Evolutionary conservation across 2,329 filamentous ascomycete species (phyloP), one percentile per base, ranked within the genome.

Genomic region (Trichoderma arundinaceum): DNA sequence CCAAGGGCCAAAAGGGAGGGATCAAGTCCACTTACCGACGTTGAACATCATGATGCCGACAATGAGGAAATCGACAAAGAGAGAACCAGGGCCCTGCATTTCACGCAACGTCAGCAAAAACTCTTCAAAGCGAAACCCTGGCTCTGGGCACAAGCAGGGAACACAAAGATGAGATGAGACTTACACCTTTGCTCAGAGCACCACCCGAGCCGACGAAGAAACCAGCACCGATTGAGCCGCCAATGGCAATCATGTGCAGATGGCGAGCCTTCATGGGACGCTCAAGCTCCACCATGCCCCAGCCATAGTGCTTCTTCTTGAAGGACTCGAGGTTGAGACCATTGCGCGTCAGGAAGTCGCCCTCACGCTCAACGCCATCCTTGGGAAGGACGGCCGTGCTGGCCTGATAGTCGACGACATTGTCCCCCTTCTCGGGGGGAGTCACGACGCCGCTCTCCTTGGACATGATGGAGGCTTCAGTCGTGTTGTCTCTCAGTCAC

Each of bases 191-290:
- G 70, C 67, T 69, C n/a, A 86, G 77, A 59, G 83, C 83, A 69
- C 75, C 72, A 72, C 83, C 83, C 52, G 83, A 84, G 71, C 83
- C 82, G 73, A 85, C 83, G 76, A 85, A 86, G 61, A 70, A 69
- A 66, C 69, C 67, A 17, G 69, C 66, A 59, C 67, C 69, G 48
- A 71, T 70, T 13, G 68, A 69, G 59, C 83, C 83, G 72, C 82
- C 83, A 64, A 86, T 85, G 70, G 83, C 83, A 74, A 86, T 86
- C 84, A 86, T 86, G 75, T 87, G 83, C 71, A 87, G 75, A 75
- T 86, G 84, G 70, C 84, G 82, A 48, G 77, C 76, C 77, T 83
- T 82, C 78, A 87, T 83, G 69, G 76, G 72, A 59, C 77, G 75
- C 66, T 81, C 77, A 7, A 81, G 74, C 69, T 80, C 77, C 53